phyloP scores from a whole-genome alignment of 1,139 yeast species.

The Protomyces macrosporus region DNA sequence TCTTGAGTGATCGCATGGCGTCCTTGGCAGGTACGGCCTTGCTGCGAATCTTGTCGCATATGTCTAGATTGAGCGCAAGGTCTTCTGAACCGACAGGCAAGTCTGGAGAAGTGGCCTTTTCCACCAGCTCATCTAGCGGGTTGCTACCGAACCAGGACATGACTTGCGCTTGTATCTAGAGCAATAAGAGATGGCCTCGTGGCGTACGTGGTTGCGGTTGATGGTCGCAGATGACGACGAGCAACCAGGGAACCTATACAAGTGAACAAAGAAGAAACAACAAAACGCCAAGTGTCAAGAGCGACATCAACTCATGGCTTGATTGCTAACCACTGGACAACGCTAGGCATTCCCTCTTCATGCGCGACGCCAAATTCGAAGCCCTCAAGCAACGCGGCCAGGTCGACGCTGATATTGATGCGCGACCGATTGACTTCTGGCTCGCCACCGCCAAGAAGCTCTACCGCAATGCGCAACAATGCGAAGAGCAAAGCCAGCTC shows the following conservation, averaged over 20 bases:
- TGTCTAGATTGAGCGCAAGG: constrained; percentile 70
- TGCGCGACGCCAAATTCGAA: constrained; percentile 4
- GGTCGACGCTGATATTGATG: constrained; percentile 5
- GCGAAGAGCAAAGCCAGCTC: constrained; percentile 8
- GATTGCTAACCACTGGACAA: background rate
- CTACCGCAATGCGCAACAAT: constrained; percentile 13
- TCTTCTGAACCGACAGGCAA: constrained; percentile 92
- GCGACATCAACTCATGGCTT: background rate
- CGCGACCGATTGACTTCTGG: constrained; percentile 12
- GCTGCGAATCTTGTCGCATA: constrained; percentile 81
- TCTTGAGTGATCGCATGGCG: constrained; percentile 77
- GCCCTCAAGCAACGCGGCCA: constrained; percentile 10
- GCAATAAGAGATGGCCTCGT: background rate
- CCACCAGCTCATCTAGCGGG: constrained; percentile 28
- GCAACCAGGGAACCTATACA: background rate
- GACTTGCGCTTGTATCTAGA: background rate
- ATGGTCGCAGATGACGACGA: background rate
- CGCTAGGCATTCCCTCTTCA: background rate
- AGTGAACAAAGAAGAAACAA: too few relatives aligned
- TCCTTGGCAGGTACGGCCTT: constrained; percentile 77
- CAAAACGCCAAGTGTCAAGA: background rate
- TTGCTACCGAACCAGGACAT: constrained; percentile 34
- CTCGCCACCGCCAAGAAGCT: constrained; percentile 19
- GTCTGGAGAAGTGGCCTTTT: constrained; percentile 70
- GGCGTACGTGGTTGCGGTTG: background rate